These are phyloP conservation scores for Fusarium solani-melongenae DNA, from an alignment of 2,329 filamentous ascomycete species.

Conservation along the genomic window DNA sequence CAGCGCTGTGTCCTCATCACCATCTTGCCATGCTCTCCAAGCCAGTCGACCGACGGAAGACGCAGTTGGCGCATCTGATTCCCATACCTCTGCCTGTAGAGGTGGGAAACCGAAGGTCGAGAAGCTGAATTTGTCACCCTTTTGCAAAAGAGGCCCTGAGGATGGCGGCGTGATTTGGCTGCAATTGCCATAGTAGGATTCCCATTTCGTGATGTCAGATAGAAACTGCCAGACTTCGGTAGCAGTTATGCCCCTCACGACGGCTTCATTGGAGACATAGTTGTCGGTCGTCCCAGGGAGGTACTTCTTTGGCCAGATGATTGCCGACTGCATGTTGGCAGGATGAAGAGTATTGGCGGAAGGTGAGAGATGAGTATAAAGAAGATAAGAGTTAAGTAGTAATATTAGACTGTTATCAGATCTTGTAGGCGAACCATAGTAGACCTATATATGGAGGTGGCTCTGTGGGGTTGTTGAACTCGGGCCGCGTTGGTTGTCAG, in stretches of 20 bases:
- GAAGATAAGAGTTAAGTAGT: neutral
- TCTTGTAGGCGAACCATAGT: neutral
- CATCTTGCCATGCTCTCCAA: slow-evolving; percentile 38
- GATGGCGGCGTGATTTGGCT: slow-evolving; percentile 38
- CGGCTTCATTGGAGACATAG: slow-evolving; percentile 45
- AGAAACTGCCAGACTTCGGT: slow-evolving; percentile 42
- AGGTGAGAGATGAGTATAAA: neutral
- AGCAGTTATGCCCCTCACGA: slow-evolving; percentile 41
- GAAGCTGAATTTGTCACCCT: slow-evolving; percentile 43
- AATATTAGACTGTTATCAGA: neutral
- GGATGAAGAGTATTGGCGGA: neutral
- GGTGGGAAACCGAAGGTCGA: slow-evolving; percentile 43
- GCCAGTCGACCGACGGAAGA: slow-evolving; percentile 37
- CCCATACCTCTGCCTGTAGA: slow-evolving; percentile 12
- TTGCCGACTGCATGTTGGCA: neutral
- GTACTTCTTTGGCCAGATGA: slow-evolving; percentile 43
- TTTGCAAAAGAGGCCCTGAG: slow-evolving; percentile 37
- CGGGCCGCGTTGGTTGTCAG: neutral
- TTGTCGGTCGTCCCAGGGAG: slow-evolving; percentile 46
- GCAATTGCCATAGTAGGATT: slow-evolving; percentile 41
- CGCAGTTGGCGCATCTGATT: slow-evolving; percentile 33
- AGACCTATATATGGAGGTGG: neutral
- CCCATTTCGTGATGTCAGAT: slow-evolving; percentile 42
- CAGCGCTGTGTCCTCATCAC: slow-evolving; percentile 20
- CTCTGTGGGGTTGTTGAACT: neutral